Percentiles rank a stretch among this genome's conserved stretches.
These are phyloP conservation scores for Chaetomium tenue DNA, from an alignment of 495 filamentous ascomycete species.

Conservation along the genomic window DNA sequence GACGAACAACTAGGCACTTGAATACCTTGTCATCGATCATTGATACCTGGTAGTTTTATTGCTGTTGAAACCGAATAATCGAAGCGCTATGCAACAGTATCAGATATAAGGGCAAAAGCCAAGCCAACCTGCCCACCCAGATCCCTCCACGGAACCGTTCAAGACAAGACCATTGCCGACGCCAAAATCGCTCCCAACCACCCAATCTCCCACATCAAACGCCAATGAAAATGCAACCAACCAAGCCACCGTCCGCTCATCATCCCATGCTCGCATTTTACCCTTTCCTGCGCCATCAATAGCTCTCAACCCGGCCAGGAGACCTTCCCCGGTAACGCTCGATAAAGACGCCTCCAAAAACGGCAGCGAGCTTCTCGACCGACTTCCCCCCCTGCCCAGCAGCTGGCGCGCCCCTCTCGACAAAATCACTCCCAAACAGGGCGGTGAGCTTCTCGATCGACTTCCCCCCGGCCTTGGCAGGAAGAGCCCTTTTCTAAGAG, in stretches of 20 bases:
- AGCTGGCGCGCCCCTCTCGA: too few species aligned
- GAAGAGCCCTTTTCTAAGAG: conserved; percentile 32
- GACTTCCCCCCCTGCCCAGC: too few species aligned
- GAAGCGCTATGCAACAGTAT: too few species aligned
- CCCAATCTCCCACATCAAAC: background rate
- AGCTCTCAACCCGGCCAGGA: background rate
- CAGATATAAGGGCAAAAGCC: background rate
- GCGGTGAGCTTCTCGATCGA: background rate
- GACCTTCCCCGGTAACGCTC: background rate
- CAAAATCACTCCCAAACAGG: background rate
- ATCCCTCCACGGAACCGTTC: background rate
- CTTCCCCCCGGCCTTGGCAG: background rate
- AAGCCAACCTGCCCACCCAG: background rate
- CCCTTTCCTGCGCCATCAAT: background rate
- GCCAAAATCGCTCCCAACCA: background rate
- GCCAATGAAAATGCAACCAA: background rate
- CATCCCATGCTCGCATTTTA: background rate
- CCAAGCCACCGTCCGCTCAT: too few species aligned
- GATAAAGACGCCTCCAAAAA: too few species aligned
- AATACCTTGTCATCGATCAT: too few species aligned
- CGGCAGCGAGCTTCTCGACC: background rate
- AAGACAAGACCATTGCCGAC: background rate
- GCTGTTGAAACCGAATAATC: too few species aligned
- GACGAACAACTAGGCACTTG: too few species aligned
- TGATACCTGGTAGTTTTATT: too few species aligned